Conservation (phyloP, 2,329 filamentous ascomycete genomes). For the Trichoderma sp. region DNA sequence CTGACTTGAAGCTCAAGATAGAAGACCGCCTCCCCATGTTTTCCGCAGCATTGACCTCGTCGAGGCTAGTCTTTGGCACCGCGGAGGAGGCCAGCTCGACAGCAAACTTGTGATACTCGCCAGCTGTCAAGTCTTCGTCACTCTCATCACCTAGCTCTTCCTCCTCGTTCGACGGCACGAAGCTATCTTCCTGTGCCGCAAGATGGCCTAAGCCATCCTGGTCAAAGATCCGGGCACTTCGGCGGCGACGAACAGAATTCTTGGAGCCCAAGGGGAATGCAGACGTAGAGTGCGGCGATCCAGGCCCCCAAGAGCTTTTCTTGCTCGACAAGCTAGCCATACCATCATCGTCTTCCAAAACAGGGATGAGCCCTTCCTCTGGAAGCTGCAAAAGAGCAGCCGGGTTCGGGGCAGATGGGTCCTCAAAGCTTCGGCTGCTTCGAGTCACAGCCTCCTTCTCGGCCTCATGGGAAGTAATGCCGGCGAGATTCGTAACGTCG, state of each 20-base stretch:
- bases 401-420: neutral
- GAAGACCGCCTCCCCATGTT: conserved; percentile 25
- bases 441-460: neutral
- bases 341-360: conserved; percentile 27
- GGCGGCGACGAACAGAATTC: conserved; percentile 17
- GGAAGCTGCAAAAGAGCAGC: conserved; percentile 15
- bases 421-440: conserved; percentile 10
- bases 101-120: conserved; percentile 40
- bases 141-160: conserved; percentile 26
- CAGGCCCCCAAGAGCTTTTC: conserved; percentile 28
- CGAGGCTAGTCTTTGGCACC: conserved; percentile 1
- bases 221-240: conserved; percentile 12
- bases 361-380: conserved; percentile 7
- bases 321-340: conserved; percentile 25
- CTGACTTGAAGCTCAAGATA: conserved; percentile 31
- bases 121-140: conserved; percentile 34
- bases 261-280: conserved; percentile 20
- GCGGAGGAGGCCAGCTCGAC: conserved; percentile 32
- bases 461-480: neutral
- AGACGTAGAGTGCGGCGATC: conserved; percentile 23
- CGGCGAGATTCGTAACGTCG: conserved; percentile 28
- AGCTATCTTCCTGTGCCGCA: conserved; percentile 16
- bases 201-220: neutral
- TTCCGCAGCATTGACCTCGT: neutral
- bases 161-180: conserved; percentile 21